Conservation (phyloP, 257 asterid species). For the Paraleonurus japonicus region DNA sequence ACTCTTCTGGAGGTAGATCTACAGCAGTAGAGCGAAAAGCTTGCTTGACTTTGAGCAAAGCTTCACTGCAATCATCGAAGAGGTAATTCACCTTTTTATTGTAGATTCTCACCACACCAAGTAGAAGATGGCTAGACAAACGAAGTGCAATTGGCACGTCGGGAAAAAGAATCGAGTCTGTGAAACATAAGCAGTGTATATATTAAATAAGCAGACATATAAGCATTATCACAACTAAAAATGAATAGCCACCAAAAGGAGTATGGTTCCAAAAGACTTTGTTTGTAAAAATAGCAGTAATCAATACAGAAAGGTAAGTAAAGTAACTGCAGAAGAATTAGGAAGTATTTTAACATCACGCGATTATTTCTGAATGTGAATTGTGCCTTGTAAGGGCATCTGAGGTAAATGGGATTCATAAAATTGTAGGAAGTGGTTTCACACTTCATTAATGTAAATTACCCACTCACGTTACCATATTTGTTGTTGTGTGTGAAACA, state of each 20-base stretch:
- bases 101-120: constrained; percentile 97
- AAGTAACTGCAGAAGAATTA: constrained; percentile 5
- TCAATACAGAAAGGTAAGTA: neutral
- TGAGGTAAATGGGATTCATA: neutral
- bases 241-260: neutral
- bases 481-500: constrained; percentile 2
- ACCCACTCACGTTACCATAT: neutral
- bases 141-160: constrained; percentile 97
- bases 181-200: constrained; percentile 20
- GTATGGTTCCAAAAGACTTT: constrained; percentile 9
- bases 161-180: constrained; percentile 84
- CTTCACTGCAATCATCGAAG: constrained; percentile 94
- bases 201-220: constrained; percentile 10
- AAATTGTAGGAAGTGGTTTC: neutral
- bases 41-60: constrained; percentile 89
- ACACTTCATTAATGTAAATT: neutral
- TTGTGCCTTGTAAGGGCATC: neutral
- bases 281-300: neutral
- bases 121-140: constrained; percentile 93
- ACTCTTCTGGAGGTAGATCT: constrained; percentile 94
- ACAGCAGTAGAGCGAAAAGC: constrained; percentile 96
- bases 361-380: neutral
- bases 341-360: neutral
- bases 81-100: constrained; percentile 93
- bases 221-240: neutral